phyloP scores from a whole-genome alignment of 1,284 basidiomycete species.

The Austroboletus sp. region DNA sequence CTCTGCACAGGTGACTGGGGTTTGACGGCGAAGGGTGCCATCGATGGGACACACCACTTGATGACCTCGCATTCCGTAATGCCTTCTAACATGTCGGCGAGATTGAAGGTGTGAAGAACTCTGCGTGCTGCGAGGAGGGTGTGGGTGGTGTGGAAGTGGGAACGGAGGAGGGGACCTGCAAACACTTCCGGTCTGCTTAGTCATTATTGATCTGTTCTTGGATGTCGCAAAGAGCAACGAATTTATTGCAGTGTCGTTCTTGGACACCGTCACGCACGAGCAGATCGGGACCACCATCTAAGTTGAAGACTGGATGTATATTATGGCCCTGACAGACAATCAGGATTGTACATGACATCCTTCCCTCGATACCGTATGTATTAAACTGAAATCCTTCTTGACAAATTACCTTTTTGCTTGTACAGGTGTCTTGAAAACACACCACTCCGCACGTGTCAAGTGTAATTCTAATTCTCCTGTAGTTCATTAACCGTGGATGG shows the following conservation, averaged over 20 bases:
- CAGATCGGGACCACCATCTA: background rate
- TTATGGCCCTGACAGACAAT: slow-evolving; percentile 2
- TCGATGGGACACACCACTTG: slow-evolving; percentile 59
- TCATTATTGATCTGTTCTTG: too few relatives aligned
- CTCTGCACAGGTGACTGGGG: slow-evolving; percentile 55
- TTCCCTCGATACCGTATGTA: background rate
- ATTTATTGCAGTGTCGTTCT: background rate
- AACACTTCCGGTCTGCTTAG: too few relatives aligned
- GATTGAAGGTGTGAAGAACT: slow-evolving; percentile 66
- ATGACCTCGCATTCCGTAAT: slow-evolving; percentile 87
- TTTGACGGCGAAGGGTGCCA: slow-evolving; percentile 37
- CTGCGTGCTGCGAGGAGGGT: slow-evolving; percentile 37
- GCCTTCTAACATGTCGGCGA: slow-evolving; percentile 94
- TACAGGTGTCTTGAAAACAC: background rate
- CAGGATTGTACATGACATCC: background rate
- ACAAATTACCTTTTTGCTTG: background rate
- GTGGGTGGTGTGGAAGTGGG: slow-evolving; percentile 36
- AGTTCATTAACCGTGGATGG: background rate
- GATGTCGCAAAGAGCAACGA: background rate
- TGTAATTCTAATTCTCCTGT: background rate
- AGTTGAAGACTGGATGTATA: background rate
- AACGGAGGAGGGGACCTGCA: too few relatives aligned
- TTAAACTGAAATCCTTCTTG: background rate
- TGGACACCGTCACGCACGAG: background rate
- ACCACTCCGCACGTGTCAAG: background rate